Evolutionary conservation across 1,284 basidiomycete genomes (phyloP).

Genomic region (Marasmius sp.): DNA sequence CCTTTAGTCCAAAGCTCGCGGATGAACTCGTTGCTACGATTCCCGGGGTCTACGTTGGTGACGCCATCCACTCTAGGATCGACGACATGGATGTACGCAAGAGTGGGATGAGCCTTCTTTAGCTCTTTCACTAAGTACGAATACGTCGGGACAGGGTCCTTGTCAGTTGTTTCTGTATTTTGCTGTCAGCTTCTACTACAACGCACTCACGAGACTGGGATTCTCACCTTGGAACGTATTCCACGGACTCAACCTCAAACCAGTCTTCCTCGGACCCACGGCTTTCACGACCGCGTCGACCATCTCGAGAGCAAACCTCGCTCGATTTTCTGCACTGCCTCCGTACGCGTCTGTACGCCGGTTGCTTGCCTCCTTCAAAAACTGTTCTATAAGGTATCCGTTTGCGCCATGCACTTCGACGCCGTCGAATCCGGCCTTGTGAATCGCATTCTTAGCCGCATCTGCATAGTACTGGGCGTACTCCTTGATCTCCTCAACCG

Average conservation of each 20-base stretch:
- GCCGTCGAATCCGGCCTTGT: constrained; percentile 27
- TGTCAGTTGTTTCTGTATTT: constrained; percentile 39
- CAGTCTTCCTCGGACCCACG: constrained; percentile 36
- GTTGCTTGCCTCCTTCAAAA: constrained; percentile 36
- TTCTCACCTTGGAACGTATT: constrained; percentile 34
- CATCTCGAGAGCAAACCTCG: constrained; percentile 38
- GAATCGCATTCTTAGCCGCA: constrained; percentile 36
- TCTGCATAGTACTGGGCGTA: constrained; percentile 29
- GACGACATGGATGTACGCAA: constrained; percentile 43
- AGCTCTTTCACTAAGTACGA: constrained; percentile 31
- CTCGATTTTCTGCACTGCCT: constrained; percentile 44
- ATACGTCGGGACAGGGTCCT: constrained; percentile 45
- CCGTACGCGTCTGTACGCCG: constrained; percentile 45
- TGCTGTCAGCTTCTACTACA: too few species aligned
- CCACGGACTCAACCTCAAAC: constrained; percentile 57
- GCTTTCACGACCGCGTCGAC: constrained; percentile 32
- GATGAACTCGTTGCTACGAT: constrained; percentile 35
- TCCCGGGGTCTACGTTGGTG: constrained; percentile 4
- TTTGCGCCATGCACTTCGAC: constrained; percentile 29
- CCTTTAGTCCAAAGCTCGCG: constrained; percentile 29
- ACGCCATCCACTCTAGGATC: constrained; percentile 38
- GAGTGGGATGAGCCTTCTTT: constrained; percentile 35
- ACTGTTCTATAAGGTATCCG: constrained; percentile 37
- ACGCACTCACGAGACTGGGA: not conserved
- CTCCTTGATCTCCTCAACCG: constrained; percentile 36